These are phyloP conservation scores for Trichosporon sp. DNA, from an alignment of 1,284 basidiomycete genomes.

Conservation along the genomic window DNA sequence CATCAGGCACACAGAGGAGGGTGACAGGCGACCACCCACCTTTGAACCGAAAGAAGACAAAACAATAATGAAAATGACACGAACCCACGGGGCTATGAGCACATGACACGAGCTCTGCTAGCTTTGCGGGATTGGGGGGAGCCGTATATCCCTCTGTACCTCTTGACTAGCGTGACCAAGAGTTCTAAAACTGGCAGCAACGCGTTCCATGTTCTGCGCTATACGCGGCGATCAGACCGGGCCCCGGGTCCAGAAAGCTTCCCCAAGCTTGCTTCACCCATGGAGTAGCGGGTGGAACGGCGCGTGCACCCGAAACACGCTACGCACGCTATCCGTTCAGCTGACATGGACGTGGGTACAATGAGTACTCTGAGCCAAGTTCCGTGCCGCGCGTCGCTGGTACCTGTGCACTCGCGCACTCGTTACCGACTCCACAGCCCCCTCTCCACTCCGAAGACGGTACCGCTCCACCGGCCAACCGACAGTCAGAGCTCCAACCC, in stretches of 20 bases:
- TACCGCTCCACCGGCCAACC: neutral
- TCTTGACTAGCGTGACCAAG: no score
- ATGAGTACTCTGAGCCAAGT: neutral
- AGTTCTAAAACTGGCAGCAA: neutral
- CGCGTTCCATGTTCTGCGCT: neutral
- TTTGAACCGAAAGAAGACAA: neutral
- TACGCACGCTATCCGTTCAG: neutral
- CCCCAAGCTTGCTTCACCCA: neutral
- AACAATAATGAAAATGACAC: neutral
- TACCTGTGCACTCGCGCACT: neutral
- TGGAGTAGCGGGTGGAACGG: neutral
- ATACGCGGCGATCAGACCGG: slow-evolving; percentile 12
- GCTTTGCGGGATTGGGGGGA: no score
- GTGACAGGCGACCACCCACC: neutral
- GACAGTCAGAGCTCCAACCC: no score
- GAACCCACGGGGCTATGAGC: neutral
- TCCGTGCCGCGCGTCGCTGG: slow-evolving; percentile 2
- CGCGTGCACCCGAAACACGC: neutral
- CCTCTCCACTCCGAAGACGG: neutral
- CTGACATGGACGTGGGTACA: neutral
- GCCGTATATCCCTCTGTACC: neutral
- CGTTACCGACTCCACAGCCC: neutral
- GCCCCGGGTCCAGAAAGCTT: neutral
- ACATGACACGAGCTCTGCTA: neutral
- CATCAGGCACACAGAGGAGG: neutral